Percentiles rank a stretch among this genome's conserved stretches.
Conservation (phyloP, 2,329 filamentous ascomycete species). For the Pseudocercospora eumusae region DNA sequence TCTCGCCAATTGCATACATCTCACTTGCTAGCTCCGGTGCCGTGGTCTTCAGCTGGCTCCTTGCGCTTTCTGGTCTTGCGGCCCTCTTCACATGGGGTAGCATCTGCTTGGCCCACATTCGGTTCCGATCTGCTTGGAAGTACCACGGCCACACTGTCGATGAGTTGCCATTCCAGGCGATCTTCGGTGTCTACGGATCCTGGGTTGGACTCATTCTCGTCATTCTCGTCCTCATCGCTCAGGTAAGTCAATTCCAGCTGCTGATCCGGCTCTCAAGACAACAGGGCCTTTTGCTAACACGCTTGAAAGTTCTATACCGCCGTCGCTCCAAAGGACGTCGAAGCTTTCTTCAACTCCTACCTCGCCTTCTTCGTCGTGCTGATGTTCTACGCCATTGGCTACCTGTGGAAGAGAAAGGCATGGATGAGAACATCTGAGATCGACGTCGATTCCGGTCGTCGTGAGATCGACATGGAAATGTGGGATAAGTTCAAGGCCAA, state of each 20-base stretch:
- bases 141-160: slow-evolving; percentile 63
- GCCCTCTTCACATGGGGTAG: slow-evolving; percentile 76
- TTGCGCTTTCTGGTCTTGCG: slow-evolving; percentile 70
- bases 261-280: no score
- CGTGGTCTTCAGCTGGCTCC: slow-evolving; percentile 63
- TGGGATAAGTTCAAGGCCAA: slow-evolving; percentile 59
- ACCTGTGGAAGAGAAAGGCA: slow-evolving; percentile 64
- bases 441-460: slow-evolving; percentile 66
- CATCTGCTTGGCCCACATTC: slow-evolving; percentile 65
- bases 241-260: slow-evolving; percentile 53
- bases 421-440: slow-evolving; percentile 63
- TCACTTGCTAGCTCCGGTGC: slow-evolving; percentile 50
- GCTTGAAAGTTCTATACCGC: slow-evolving; percentile 58
- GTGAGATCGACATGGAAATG: slow-evolving; percentile 65
- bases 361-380: slow-evolving; percentile 58
- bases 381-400: slow-evolving; percentile 57
- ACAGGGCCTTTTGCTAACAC: no score
- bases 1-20: slow-evolving; percentile 63
- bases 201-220: slow-evolving; percentile 80
- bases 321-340: slow-evolving; percentile 42
- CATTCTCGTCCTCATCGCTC: slow-evolving; percentile 71
- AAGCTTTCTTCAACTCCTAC: slow-evolving; percentile 57
- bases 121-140: slow-evolving; percentile 64
- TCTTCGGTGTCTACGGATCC: slow-evolving; percentile 76
- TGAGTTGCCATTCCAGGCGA: slow-evolving; percentile 78